Evolutionary conservation across 495 filamentous ascomycete species (phyloP).

Genomic region (Penicillium lividum): DNA sequence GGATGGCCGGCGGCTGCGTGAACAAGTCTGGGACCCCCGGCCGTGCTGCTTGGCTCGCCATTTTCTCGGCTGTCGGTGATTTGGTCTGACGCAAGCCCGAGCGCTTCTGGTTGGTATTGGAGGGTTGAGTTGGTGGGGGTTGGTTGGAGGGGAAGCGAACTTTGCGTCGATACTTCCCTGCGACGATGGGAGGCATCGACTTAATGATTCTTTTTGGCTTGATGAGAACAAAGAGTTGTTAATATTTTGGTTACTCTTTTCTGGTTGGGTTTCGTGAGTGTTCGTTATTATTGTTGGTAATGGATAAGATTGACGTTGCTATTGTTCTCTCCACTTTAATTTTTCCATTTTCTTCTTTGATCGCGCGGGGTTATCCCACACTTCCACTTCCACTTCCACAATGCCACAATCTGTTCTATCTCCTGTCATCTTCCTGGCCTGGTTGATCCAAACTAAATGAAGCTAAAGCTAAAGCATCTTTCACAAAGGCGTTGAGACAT

Average conservation of each 20-base stretch:
- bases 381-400: neutral
- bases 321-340: conserved; percentile 28
- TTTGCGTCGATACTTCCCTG: conserved; percentile 42
- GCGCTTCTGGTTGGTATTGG: conserved; percentile 11
- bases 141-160: conserved; percentile 35
- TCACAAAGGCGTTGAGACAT: conserved; percentile 6
- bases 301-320: conserved; percentile 12
- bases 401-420: neutral
- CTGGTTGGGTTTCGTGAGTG: neutral
- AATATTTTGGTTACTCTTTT: neutral
- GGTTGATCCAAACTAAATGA: neutral
- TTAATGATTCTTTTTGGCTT: conserved; percentile 5
- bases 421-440: neutral
- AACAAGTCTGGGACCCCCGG: conserved; percentile 65
- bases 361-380: neutral
- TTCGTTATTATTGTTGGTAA: neutral
- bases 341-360: conserved; percentile 5
- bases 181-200: conserved; percentile 38
- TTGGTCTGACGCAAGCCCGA: conserved; percentile 1
- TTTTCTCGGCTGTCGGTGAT: conserved; percentile 8
- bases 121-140: conserved; percentile 12
- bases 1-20: conserved; percentile 60
- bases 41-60: conserved; percentile 29
- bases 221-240: conserved; percentile 4
- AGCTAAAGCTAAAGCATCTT: neutral